Percentiles rank a stretch among this genome's conserved stretches.
Evolutionary conservation across 805 yeast genomes (phyloP).

Genomic region (Lipomyces yamanashiensis): DNA sequence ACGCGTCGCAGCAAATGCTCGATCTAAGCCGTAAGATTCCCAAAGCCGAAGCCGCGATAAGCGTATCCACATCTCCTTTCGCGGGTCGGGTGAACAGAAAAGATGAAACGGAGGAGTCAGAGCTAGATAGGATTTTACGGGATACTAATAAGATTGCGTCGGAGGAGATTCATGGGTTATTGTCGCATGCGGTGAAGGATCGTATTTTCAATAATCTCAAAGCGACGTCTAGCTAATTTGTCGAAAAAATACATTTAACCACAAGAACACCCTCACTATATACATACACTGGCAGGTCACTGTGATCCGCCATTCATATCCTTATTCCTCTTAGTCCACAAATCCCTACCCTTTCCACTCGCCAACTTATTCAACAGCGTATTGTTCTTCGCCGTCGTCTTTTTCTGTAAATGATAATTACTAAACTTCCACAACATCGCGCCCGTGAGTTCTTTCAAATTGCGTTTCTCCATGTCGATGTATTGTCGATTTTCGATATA

Average conservation of each 20-base stretch:
- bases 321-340: slow-evolving; percentile 23
- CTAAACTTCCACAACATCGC: slow-evolving; percentile 51
- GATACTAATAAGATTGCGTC: slow-evolving; percentile 36
- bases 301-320: neutral
- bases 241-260: too few species aligned
- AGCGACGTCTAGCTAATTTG: neutral
- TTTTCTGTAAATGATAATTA: slow-evolving; percentile 17
- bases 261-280: too few species aligned
- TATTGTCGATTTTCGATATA: slow-evolving; percentile 70
- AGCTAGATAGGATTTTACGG: slow-evolving; percentile 28
- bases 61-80: slow-evolving; percentile 1
- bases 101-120: slow-evolving; percentile 23
- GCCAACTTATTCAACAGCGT: slow-evolving; percentile 19
- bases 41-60: slow-evolving; percentile 23
- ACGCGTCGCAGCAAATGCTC: slow-evolving; percentile 40
- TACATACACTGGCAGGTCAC: too few species aligned
- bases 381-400: slow-evolving; percentile 13
- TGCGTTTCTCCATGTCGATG: slow-evolving; percentile 71
- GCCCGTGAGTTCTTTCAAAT: slow-evolving; percentile 58
- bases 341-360: slow-evolving; percentile 19
- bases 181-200: slow-evolving; percentile 38
- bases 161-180: slow-evolving; percentile 41
- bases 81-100: slow-evolving; percentile 2
- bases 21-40: slow-evolving; percentile 41
- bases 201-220: slow-evolving; percentile 32